phyloP scores from a whole-genome alignment of 257 asterid genomes.

The Nicotiana benthamiana region DNA sequence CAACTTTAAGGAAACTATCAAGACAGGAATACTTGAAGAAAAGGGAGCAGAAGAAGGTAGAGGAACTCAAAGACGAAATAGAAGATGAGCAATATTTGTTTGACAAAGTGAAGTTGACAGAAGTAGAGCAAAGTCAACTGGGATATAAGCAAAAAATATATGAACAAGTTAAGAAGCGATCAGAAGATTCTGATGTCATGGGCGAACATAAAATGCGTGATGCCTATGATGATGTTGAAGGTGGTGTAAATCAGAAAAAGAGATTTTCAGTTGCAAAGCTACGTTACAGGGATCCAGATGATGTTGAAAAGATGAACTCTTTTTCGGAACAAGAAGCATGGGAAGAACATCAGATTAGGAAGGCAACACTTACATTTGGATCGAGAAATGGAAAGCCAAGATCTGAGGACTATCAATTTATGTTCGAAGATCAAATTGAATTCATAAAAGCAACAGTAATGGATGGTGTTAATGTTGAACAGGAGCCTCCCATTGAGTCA shows the following conservation, averaged over 20 bases:
- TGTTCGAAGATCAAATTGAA: too few relatives aligned
- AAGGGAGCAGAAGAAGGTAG: constrained; percentile 80
- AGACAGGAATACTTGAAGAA: constrained; percentile 83
- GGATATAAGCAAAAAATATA: too few relatives aligned
- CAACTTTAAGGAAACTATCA: constrained; percentile 54
- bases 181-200: too few relatives aligned
- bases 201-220: too few relatives aligned
- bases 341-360: constrained; percentile 93
- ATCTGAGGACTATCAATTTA: constrained; percentile 50
- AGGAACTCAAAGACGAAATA: constrained; percentile 76
- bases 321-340: constrained; percentile 97
- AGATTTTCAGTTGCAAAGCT: too few relatives aligned
- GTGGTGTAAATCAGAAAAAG: too few relatives aligned
- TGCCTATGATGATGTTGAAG: too few relatives aligned
- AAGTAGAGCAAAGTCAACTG: neutral
- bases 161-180: too few relatives aligned
- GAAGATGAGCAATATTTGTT: constrained; percentile 80
- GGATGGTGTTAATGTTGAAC: constrained; percentile 72
- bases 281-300: constrained; percentile 10
- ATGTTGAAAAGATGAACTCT: constrained; percentile 79
- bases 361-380: constrained; percentile 78
- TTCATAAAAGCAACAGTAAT: constrained; percentile 53
- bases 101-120: constrained; percentile 60
- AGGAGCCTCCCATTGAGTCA: constrained; percentile 34
- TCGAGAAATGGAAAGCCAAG: constrained; percentile 48